phyloP scores from a whole-genome alignment of 148 eudicot species.

The Vaccinium vitisidaea region DNA sequence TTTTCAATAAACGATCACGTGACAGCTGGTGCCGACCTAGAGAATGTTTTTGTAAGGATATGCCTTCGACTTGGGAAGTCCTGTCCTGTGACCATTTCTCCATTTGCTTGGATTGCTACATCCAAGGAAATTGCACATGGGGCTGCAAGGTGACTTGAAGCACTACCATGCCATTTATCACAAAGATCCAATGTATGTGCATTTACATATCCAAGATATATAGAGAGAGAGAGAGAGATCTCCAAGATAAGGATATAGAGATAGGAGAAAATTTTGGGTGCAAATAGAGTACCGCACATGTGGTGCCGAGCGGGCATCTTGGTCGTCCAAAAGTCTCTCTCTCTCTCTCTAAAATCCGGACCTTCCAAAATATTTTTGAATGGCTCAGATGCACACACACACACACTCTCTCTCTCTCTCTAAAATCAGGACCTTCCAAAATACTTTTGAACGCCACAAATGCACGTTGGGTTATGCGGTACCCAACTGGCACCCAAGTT shows the following conservation, averaged over 20 bases:
- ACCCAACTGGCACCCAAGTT: too few species aligned
- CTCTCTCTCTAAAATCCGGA: too few species aligned
- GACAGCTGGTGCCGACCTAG: constrained; percentile 2
- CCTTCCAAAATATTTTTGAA: too few species aligned
- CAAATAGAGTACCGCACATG: too few species aligned
- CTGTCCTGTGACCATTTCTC: background rate
- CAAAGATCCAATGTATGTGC: background rate
- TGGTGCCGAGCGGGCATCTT: too few species aligned
- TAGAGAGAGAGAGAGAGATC: too few species aligned
- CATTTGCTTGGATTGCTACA: background rate
- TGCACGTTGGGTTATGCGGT: too few species aligned
- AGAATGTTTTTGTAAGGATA: background rate
- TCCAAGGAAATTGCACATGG: constrained; percentile 2
- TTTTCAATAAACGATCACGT: background rate
- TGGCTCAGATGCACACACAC: too few species aligned
- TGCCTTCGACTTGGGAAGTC: background rate
- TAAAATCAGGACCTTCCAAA: too few species aligned
- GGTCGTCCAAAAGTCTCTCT: too few species aligned
- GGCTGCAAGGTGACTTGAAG: background rate
- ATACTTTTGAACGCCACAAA: too few species aligned
- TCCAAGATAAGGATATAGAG: background rate
- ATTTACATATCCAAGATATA: background rate
- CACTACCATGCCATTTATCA: constrained; percentile 4
- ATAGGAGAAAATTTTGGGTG: background rate
- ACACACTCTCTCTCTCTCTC: too few species aligned